Base-by-base conservation (phyloP, 441 rosid species). In the Flueggea neowawraea region DNA sequence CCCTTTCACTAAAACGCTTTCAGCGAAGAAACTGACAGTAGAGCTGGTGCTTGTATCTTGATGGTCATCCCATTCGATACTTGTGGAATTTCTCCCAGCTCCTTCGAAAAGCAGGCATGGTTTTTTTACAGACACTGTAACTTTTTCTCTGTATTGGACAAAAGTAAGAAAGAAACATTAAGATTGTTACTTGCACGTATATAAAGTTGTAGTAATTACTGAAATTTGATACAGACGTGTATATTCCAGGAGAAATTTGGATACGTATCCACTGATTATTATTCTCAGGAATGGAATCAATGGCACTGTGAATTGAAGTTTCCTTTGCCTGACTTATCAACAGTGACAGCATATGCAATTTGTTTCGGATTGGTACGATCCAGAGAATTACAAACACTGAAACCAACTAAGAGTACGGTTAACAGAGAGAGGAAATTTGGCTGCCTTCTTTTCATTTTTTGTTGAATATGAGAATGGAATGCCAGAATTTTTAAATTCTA, bases 91-190 rank as follows among this genome's bases (percentile, higher is more conserved):
- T 3, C 61, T 62, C 32, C 64, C 63, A 15, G 63, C 65, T 71
- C 79, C 83, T 28, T 76, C 43, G 5, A 81, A 69, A 33, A 71
- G 69, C 57, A 77, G 67, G 66, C 72, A 74, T 6, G 82, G 71
- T 51, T 78, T 83, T 57, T 71, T 32, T 11, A 0, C 0, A 5
- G 83, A 75, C 16, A 83, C 78, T 28, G 49, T 61, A 58, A 83
- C 75, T 36, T 80, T 78, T 72, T 83, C 88, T 49, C 88, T 76
- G 76, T 53, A 67, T 11, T 12, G 2, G 28, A 6, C 31, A 16
- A 14, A 6, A 11, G 33, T 11, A 22, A 0, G 31, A 13, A 2
- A 3, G 6, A 54, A 8, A 16, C 43, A 49, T 16, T 12, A 14
- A 4, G 41, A 36, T 36, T 36, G 28, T 22, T 22, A 22, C 28